Evolutionary conservation across 441 rosid species (phyloP).

Genomic region (Codiaeum variegatum): DNA sequence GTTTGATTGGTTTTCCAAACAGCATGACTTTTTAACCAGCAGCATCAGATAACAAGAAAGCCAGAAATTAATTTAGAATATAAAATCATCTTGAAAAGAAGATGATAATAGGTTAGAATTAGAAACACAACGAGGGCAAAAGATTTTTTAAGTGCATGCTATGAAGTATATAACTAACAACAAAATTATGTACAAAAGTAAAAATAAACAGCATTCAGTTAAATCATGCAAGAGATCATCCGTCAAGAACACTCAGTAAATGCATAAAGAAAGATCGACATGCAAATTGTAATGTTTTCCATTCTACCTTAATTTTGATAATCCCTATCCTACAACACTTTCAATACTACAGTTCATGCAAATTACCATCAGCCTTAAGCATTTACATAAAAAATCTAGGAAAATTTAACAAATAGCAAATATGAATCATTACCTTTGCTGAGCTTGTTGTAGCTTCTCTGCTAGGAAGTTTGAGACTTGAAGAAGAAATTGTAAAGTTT

Average conservation of each 20-base stretch:
- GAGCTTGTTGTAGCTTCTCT: conserved; percentile 32
- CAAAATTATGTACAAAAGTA: neutral
- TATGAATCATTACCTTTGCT: conserved; percentile 28
- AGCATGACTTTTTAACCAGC: neutral
- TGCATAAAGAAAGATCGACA: neutral
- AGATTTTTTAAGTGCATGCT: neutral
- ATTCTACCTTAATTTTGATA: neutral
- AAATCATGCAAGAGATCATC: neutral
- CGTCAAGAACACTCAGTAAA: neutral
- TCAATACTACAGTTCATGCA: neutral
- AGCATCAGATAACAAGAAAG: neutral
- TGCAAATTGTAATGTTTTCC: neutral
- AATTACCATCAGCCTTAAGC: neutral
- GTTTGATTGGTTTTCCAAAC: neutral
- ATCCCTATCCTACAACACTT: neutral
- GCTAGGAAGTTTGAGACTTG: conserved; percentile 26
- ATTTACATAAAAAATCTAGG: neutral
- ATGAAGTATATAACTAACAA: neutral
- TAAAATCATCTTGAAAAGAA: neutral
- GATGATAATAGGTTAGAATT: neutral
- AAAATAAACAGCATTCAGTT: neutral
- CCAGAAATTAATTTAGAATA: neutral
- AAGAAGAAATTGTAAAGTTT: conserved; percentile 27
- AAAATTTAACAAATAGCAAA: neutral
- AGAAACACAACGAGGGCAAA: neutral